phyloP scores from a whole-genome alignment of 2,329 filamentous ascomycete species.

The Lachnellula willkommii region DNA sequence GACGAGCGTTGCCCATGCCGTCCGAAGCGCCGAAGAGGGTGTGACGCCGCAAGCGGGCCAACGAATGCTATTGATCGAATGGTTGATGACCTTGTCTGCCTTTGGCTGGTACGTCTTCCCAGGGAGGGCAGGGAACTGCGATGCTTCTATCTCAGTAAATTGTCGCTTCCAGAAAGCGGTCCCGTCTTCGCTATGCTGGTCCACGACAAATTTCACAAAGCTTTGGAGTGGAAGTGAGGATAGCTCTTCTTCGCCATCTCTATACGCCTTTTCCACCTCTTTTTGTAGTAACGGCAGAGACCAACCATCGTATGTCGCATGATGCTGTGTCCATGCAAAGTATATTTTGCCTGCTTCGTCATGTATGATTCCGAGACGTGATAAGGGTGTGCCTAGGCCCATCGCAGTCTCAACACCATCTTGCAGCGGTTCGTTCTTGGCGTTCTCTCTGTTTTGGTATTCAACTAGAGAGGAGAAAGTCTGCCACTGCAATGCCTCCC shows the following conservation, averaged over 20 bases:
- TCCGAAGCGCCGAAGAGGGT: conserved; percentile 40
- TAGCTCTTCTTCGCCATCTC: conserved; percentile 8
- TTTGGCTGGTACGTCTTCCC: background rate
- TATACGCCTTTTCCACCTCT: conserved; percentile 2
- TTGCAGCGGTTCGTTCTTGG: no score
- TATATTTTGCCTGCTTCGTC: no score
- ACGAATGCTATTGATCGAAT: background rate
- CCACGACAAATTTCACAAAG: conserved; percentile 43
- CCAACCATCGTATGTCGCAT: conserved; percentile 60
- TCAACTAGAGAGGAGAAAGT: conserved; percentile 13
- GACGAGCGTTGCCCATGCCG: conserved; percentile 36
- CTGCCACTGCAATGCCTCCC: conserved; percentile 9
- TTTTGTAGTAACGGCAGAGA: conserved; percentile 36
- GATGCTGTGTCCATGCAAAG: conserved; percentile 36
- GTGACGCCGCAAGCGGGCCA: conserved; percentile 38
- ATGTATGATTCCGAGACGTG: no score
- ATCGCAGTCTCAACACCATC: no score
- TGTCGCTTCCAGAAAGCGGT: no score
- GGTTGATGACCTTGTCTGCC: background rate
- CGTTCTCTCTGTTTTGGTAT: background rate
- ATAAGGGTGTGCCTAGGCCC: no score
- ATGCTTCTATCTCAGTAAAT: background rate
- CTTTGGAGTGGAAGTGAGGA: conserved; percentile 12
- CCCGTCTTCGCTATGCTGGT: no score
- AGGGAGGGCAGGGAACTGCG: background rate